phyloP scores from a whole-genome alignment of 495 filamentous ascomycete genomes.

The Aspergillus ostianus region DNA sequence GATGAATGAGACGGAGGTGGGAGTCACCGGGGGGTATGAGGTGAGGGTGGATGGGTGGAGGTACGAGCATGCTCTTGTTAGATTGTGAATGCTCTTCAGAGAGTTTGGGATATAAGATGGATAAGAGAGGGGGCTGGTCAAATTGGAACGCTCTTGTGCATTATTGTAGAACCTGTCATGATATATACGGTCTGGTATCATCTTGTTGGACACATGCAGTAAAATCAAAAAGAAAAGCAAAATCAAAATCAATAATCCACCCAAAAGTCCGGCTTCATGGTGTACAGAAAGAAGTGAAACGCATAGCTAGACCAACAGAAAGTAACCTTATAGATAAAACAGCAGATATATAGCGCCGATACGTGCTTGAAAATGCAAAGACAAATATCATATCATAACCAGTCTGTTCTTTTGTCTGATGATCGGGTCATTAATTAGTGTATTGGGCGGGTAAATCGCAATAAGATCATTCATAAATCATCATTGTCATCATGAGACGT shows the following conservation, averaged over 20 bases:
- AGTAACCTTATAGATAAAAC: too few relatives aligned
- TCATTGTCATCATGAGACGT: neutral
- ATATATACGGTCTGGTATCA: neutral
- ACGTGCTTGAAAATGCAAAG: neutral
- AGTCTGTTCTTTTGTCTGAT: neutral
- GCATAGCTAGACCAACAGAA: neutral
- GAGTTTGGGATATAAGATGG: too few relatives aligned
- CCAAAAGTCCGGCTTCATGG: slow-evolving; percentile 18
- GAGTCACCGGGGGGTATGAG: too few relatives aligned
- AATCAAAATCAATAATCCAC: slow-evolving; percentile 10
- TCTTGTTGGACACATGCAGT: neutral
- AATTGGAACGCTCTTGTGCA: neutral
- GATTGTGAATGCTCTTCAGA: too few relatives aligned
- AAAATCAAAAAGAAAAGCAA: slow-evolving; percentile 4
- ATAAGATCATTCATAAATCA: neutral
- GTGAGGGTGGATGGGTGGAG: too few relatives aligned
- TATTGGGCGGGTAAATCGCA: neutral
- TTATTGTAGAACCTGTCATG: neutral
- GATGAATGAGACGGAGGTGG: too few relatives aligned
- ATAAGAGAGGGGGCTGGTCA: too few relatives aligned
- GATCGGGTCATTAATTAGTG: neutral
- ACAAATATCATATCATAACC: neutral
- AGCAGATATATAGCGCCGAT: neutral
- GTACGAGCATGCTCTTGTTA: too few relatives aligned
- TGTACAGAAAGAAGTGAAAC: slow-evolving; percentile 10